These are phyloP conservation scores for Fragaria nilgerrensis DNA, from an alignment of 306 rosid genomes.

Conservation along the genomic window DNA sequence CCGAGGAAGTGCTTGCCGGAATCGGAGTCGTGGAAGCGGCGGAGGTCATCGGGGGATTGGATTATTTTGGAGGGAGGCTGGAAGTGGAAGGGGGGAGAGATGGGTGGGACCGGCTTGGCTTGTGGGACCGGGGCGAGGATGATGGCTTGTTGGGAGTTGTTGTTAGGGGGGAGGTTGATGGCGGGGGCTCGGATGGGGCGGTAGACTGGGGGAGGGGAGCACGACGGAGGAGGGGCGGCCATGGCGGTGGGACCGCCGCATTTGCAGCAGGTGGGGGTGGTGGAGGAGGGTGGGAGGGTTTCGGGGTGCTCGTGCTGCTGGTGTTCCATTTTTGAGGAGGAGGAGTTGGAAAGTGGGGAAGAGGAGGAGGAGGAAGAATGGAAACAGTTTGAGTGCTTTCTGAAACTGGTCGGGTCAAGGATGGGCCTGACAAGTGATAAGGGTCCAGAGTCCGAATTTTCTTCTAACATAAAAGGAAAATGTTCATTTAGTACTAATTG, in stretches of 20 bases:
- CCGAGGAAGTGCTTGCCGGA: constrained; percentile 73
- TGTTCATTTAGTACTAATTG: too few species aligned
- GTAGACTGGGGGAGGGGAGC: constrained; percentile 76
- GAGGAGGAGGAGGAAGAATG: not conserved
- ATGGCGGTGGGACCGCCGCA: constrained; percentile 72
- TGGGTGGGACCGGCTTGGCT: constrained; percentile 54
- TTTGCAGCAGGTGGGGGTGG: constrained; percentile 59
- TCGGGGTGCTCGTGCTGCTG: constrained; percentile 25
- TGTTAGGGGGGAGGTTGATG: constrained; percentile 62
- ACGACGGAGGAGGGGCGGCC: constrained; percentile 46
- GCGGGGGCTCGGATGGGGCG: constrained; percentile 94
- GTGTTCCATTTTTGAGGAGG: constrained; percentile 19
- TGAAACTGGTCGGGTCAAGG: too few species aligned
- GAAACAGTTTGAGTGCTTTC: too few species aligned
- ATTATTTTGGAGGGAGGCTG: constrained; percentile 62
- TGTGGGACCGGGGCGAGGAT: constrained; percentile 88
- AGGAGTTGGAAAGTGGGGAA: not conserved
- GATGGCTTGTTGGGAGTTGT: constrained; percentile 57
- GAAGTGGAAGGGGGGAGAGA: constrained; percentile 50
- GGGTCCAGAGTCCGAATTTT: too few species aligned
- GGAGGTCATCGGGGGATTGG: constrained; percentile 69
- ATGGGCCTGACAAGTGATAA: too few species aligned
- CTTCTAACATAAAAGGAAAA: too few species aligned
- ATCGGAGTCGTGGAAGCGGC: constrained; percentile 57
- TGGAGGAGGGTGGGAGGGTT: constrained; percentile 12